Evolutionary conservation across 352 stramenopile genomes (phyloP).

Genomic region (Phytophthora vignae): DNA sequence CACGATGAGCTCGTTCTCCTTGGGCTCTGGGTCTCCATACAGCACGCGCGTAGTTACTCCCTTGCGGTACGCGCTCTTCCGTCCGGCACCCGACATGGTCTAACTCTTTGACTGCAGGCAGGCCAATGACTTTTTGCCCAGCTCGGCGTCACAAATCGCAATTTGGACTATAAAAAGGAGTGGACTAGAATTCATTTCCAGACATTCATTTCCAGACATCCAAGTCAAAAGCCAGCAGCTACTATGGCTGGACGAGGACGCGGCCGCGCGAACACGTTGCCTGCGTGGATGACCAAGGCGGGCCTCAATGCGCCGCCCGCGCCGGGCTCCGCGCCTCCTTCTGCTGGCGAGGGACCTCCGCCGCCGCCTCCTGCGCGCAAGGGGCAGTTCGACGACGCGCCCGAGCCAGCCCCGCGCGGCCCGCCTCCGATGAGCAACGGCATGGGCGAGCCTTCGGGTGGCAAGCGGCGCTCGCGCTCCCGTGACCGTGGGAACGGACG

Average conservation of each 20-base stretch:
- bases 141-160: not conserved
- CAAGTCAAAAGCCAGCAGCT: not conserved
- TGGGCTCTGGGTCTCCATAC: slow-evolving; percentile 91
- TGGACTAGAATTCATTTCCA: too few species aligned
- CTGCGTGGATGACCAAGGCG: slow-evolving; percentile 88
- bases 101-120: not conserved
- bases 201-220: too few species aligned
- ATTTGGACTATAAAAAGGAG: slow-evolving; percentile 22
- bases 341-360: slow-evolving; percentile 4
- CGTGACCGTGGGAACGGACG: slow-evolving; percentile 22
- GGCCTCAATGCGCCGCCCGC: slow-evolving; percentile 27
- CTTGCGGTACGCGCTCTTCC: slow-evolving; percentile 93
- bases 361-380: slow-evolving; percentile 44
- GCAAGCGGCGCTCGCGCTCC: slow-evolving; percentile 36
- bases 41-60: slow-evolving; percentile 93
- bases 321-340: slow-evolving; percentile 19
- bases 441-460: slow-evolving; percentile 28
- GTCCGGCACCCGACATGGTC: slow-evolving; percentile 90
- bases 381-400: slow-evolving; percentile 78
- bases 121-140: slow-evolving; percentile 1
- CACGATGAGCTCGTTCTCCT: slow-evolving; percentile 92
- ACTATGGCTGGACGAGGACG: slow-evolving; percentile 84
- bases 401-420: slow-evolving; percentile 23
- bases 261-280: slow-evolving; percentile 73
- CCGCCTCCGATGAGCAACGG: slow-evolving; percentile 14